Evolutionary conservation across 805 yeast genomes (phyloP).

Genomic region (Kodamaea nitidulidarum): DNA sequence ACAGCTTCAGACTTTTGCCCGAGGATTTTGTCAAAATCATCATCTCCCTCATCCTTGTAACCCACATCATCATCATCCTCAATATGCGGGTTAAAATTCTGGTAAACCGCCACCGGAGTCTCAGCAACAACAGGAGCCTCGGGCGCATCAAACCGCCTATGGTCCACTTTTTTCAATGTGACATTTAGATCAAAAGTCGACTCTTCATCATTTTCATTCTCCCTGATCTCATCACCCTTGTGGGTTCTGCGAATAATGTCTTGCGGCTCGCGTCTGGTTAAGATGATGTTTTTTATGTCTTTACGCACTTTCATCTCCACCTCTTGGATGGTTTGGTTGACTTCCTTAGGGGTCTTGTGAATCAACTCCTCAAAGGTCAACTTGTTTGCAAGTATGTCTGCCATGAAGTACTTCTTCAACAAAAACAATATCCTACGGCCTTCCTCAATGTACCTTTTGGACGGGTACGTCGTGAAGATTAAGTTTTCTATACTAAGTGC

Average conservation of each 20-base stretch:
- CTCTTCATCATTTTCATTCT: slow-evolving; percentile 26
- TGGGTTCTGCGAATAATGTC: slow-evolving; percentile 77
- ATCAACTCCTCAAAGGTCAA: slow-evolving; percentile 59
- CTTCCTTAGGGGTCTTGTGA: slow-evolving; percentile 64
- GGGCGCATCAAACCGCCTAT: slow-evolving; percentile 23
- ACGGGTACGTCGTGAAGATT: slow-evolving; percentile 30
- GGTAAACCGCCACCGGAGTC: slow-evolving; percentile 7
- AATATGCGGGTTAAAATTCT: slow-evolving; percentile 19
- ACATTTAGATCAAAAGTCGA: slow-evolving; percentile 26
- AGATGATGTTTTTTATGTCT: slow-evolving; percentile 64
- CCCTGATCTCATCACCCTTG: slow-evolving; percentile 83
- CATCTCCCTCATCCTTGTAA: slow-evolving; percentile 7
- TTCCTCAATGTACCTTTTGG: slow-evolving; percentile 56
- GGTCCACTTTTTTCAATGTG: slow-evolving; percentile 33
- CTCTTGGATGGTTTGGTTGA: slow-evolving; percentile 71
- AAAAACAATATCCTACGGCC: slow-evolving; percentile 64
- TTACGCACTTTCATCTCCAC: slow-evolving; percentile 69
- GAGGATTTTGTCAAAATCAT: slow-evolving; percentile 5
- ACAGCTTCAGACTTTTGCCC: background rate
- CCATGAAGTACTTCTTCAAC: slow-evolving; percentile 57
- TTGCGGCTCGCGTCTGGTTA: slow-evolving; percentile 49
- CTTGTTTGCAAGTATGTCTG: slow-evolving; percentile 51
- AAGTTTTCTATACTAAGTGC: slow-evolving; percentile 51
- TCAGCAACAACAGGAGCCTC: background rate
- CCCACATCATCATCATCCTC: slow-evolving; percentile 23